These are phyloP conservation scores for Basidiobolus meristosporus DNA, from an alignment of 371 early-diverging fungal genomes.

Conservation along the genomic window DNA sequence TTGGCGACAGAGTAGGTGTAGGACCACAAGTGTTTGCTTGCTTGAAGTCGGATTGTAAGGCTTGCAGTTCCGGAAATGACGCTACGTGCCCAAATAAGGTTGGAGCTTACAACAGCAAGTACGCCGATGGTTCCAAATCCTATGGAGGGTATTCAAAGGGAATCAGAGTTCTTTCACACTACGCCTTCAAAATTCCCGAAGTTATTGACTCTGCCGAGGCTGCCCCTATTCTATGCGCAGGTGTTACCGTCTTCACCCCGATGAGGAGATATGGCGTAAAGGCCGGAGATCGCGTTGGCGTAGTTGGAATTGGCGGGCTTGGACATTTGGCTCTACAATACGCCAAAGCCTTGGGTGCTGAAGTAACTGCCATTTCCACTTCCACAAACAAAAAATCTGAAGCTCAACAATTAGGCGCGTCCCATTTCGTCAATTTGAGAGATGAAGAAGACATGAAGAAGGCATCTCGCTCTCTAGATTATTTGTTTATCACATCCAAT, in stretches of 20 bases:
- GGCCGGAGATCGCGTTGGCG: too few species aligned
- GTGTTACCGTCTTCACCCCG: slow-evolving; percentile 41
- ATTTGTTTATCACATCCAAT: slow-evolving; percentile 32
- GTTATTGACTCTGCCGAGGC: slow-evolving; percentile 12
- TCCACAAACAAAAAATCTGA: slow-evolving; percentile 31
- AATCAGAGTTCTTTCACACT: slow-evolving; percentile 16
- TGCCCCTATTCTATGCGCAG: slow-evolving; percentile 35
- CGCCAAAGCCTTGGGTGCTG: slow-evolving; percentile 36
- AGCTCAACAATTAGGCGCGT: slow-evolving; percentile 43
- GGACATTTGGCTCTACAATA: slow-evolving; percentile 50
- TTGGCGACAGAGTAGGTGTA: slow-evolving; percentile 63
- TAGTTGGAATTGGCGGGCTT: too few species aligned
- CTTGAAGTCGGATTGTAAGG: slow-evolving; percentile 14
- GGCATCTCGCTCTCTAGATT: slow-evolving; percentile 16
- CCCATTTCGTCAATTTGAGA: slow-evolving; percentile 18
- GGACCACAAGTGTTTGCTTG: slow-evolving; percentile 34
- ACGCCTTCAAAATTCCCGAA: slow-evolving; percentile 30
- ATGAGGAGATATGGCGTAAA: slow-evolving; percentile 20
- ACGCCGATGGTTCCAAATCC: too few species aligned
- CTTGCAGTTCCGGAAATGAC: slow-evolving; percentile 24
- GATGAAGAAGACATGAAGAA: slow-evolving; percentile 9
- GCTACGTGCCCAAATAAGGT: too few species aligned
- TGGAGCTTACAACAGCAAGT: too few species aligned
- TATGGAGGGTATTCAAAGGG: slow-evolving; percentile 24
- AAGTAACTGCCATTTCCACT: slow-evolving; percentile 51